phyloP scores from a whole-genome alignment of 139 green algal species.

The Micractinium conductrix region DNA sequence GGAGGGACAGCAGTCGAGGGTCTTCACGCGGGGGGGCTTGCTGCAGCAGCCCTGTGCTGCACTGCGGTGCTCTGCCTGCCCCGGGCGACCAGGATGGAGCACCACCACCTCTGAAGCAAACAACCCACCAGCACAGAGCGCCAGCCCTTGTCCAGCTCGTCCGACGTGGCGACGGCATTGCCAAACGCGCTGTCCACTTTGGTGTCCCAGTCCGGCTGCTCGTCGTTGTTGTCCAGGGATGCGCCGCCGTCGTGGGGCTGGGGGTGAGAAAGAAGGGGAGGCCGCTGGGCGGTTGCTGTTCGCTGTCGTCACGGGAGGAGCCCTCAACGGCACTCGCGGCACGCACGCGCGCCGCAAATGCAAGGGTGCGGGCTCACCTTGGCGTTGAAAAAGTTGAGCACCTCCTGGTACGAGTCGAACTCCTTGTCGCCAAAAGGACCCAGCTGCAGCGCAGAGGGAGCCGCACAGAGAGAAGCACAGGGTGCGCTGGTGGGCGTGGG shows the following conservation, averaged over 20 bases:
- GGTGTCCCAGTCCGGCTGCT: background rate
- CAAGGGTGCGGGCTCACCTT: background rate
- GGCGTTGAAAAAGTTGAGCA: background rate
- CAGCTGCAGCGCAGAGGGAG: background rate
- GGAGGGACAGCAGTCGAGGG: no score
- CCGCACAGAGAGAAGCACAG: no score
- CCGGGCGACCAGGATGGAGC: no score
- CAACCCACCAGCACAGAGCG: background rate
- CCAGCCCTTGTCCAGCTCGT: background rate
- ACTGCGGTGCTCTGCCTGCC: no score
- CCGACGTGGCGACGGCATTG: background rate
- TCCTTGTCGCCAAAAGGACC: background rate
- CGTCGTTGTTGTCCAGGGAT: background rate
- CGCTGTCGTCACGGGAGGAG: no score
- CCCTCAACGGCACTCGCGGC: no score
- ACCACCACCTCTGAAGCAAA: no score
- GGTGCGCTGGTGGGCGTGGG: no score
- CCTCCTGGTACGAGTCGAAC: background rate
- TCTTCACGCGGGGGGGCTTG: no score
- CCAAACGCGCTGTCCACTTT: background rate
- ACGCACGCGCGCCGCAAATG: no score
- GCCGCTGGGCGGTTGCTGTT: no score
- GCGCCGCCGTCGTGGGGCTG: background rate
- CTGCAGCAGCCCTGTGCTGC: no score
- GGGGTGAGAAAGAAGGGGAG: background rate